A percentile compares a stretch with the other conserved stretches of the same genome.
These are phyloP conservation scores for Diatrype stigma DNA, from an alignment of 2,329 filamentous ascomycete species.

Conservation along the genomic window DNA sequence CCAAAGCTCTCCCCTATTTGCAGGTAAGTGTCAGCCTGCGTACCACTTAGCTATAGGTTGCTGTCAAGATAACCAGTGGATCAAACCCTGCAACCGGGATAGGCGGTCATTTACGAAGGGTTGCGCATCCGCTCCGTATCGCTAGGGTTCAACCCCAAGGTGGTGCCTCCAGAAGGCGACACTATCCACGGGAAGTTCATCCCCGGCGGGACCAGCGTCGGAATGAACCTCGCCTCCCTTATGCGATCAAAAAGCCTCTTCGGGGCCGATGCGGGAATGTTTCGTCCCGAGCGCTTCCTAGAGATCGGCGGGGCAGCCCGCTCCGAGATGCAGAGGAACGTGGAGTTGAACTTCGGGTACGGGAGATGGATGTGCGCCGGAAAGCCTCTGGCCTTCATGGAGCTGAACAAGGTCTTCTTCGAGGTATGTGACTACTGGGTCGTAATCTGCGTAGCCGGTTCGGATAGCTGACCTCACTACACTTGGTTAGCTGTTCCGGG, in stretches of 20 bases:
- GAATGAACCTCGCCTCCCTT: slow-evolving; percentile 30
- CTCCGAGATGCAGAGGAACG: slow-evolving; percentile 6
- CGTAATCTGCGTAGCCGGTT: too few relatives aligned
- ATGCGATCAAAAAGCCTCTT: slow-evolving; percentile 22
- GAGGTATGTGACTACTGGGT: slow-evolving; percentile 25
- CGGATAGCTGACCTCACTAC: too few relatives aligned
- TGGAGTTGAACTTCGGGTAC: slow-evolving; percentile 11
- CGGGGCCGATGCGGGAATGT: slow-evolving; percentile 10
- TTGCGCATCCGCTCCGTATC: slow-evolving; percentile 30
- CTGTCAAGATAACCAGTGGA: not conserved
- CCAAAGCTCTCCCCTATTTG: slow-evolving; percentile 29
- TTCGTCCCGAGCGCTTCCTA: slow-evolving; percentile 12
- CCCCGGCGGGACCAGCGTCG: slow-evolving; percentile 33
- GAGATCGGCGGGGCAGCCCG: slow-evolving; percentile 1
- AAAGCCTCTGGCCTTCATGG: slow-evolving; percentile 33
- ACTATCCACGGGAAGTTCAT: slow-evolving; percentile 27
- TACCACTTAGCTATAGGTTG: not conserved
- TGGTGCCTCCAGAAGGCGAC: slow-evolving; percentile 24
- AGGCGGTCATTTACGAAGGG: slow-evolving; percentile 32
- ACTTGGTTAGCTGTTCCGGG: slow-evolving; percentile 12
- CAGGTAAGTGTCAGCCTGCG: slow-evolving; percentile 1
- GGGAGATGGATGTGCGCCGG: slow-evolving; percentile 32
- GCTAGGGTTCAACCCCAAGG: slow-evolving; percentile 19
- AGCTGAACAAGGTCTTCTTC: slow-evolving; percentile 34
- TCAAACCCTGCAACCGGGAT: not conserved